These are phyloP conservation scores for Pythium guiyangense DNA, from an alignment of 352 stramenopile species.

Conservation along the genomic window DNA sequence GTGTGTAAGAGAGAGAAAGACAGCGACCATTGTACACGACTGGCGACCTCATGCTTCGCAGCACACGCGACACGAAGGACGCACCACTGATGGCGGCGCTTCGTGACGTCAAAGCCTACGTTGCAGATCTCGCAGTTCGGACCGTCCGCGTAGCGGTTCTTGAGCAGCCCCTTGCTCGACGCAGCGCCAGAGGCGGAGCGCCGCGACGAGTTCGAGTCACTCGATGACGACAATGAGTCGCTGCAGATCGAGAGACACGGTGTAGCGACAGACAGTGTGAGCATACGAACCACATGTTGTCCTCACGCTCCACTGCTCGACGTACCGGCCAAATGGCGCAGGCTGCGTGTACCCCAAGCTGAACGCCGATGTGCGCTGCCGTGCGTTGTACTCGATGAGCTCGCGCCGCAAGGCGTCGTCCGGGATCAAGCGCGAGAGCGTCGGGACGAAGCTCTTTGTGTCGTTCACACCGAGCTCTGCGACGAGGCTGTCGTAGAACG, in stretches of 20 bases:
- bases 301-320: neutral
- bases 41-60: too few species aligned
- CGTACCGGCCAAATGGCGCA: conserved; percentile 10
- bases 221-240: conserved; percentile 36
- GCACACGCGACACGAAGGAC: neutral
- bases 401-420: conserved; percentile 45
- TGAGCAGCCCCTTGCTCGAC: conserved; percentile 42
- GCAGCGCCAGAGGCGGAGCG: conserved; percentile 11
- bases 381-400: conserved; percentile 48
- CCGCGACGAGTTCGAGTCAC: conserved; percentile 22
- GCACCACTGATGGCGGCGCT: conserved; percentile 54
- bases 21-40: too few species aligned
- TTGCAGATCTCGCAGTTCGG: conserved; percentile 62
- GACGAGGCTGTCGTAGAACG: conserved; percentile 53
- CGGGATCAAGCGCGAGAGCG: conserved; percentile 43
- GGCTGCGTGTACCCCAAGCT: conserved; percentile 6
- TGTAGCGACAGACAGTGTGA: neutral
- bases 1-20: too few species aligned
- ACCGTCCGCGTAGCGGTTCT: conserved; percentile 61
- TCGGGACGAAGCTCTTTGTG: conserved; percentile 38
- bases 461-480: conserved; percentile 33
- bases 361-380: conserved; percentile 17
- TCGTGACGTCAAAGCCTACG: conserved; percentile 52
- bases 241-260: neutral
- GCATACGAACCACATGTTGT: neutral